phyloP scores from a whole-genome alignment of 2,329 filamentous ascomycete genomes.

The Aspergillus quadricinctus region DNA sequence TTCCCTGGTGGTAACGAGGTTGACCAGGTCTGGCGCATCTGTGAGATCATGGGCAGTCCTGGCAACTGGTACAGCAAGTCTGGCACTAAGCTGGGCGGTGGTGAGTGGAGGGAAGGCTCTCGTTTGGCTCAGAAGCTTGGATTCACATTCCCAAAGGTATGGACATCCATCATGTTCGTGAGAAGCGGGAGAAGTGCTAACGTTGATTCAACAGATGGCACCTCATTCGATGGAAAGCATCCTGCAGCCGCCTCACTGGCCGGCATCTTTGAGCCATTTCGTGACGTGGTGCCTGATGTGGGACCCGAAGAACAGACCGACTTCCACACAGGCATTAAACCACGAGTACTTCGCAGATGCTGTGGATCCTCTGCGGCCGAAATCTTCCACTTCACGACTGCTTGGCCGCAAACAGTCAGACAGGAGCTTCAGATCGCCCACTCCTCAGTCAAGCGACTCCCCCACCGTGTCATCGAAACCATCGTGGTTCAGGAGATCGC shows the following conservation, averaged over 20 bases:
- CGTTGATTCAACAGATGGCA: slow-evolving; percentile 64
- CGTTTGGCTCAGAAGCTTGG: slow-evolving; percentile 90
- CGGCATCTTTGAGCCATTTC: slow-evolving; percentile 78
- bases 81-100: slow-evolving; percentile 80
- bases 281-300: slow-evolving; percentile 99
- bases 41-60: slow-evolving; percentile 98
- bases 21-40: slow-evolving; percentile 97
- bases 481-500: slow-evolving; percentile 94
- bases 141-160: slow-evolving; percentile 88
- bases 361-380: slow-evolving; percentile 85
- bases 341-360: slow-evolving; percentile 95
- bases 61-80: slow-evolving; percentile 97
- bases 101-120: slow-evolving; percentile 95
- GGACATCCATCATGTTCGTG: slow-evolving; percentile 11
- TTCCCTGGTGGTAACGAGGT: slow-evolving; percentile 98
- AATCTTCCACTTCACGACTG: slow-evolving; percentile 78
- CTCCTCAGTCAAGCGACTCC: slow-evolving; percentile 59
- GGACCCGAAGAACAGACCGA: slow-evolving; percentile 90
- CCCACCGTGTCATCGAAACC: slow-evolving; percentile 70
- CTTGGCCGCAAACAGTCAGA: slow-evolving; percentile 89
- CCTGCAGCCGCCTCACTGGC: slow-evolving; percentile 86
- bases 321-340: slow-evolving; percentile 85
- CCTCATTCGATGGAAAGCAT: slow-evolving; percentile 96
- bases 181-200: slow-evolving; percentile 9
- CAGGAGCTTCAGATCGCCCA: slow-evolving; percentile 57